Base-by-base conservation (phyloP, 805 yeast species). In the Metschnikowia dekortorum region DNA sequence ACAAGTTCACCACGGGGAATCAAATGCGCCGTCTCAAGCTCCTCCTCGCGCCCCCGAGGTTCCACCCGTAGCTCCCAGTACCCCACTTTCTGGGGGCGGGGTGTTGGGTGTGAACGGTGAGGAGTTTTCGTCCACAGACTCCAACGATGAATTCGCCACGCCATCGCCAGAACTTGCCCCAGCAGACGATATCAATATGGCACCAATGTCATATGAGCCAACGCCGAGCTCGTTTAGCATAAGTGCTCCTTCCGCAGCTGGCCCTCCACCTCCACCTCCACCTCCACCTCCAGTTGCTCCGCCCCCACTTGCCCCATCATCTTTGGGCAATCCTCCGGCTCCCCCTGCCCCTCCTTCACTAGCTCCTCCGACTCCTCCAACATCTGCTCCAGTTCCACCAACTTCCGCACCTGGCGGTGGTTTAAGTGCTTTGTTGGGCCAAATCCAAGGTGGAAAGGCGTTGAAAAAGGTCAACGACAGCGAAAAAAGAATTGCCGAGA, bases 381-480 rank as follows among this genome's bases (percentile, higher is more conserved):
- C 34, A 32, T n/a, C 34, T 2, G n/a, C 34, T 2, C 34, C 34
- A 10, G 34, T n/a, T 8, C 39, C 39, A 18, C 39, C 39, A 36
- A n/a, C 8, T 13, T 6, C 16, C 16, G 36, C 36, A 5, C 39
- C 55, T 32, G 48, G 53, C 6, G 58, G 69, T 3, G 64, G 70
- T n/a, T 10, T 84, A 28, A 60, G 71, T 39, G 82, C 83, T 1
- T 67, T 80, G 47, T 68, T 84, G 47, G 83, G 84, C 3, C 83
- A 83, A 61, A 83, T 83, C 47, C 69, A 70, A 9, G 68, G 76
- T 0, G 89, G 89, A 3, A 72, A 65, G 36, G 46, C 72, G 2
- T 72, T 83, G 61, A 76, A 69, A 52, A 80, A 71, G 57, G 87
- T 83, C 3, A 70, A 71, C 47, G 78, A 77, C 4, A 63, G 67